phyloP scores from a whole-genome alignment of 345 rosid species.

The Clausena lansium region DNA sequence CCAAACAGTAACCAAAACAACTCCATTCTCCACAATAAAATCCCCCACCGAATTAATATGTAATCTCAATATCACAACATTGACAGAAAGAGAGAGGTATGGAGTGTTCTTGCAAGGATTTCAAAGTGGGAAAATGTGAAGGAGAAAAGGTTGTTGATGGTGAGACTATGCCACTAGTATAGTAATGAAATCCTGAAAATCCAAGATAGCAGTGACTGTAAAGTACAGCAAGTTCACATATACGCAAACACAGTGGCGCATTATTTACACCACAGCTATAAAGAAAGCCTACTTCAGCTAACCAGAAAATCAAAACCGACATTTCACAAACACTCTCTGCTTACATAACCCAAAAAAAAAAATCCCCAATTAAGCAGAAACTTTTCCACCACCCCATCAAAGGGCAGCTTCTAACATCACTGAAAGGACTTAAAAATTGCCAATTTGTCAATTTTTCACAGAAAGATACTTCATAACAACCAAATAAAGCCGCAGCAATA shows the following conservation, averaged over 20 bases:
- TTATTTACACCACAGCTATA: background rate
- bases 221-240: background rate
- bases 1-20: background rate
- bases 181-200: background rate
- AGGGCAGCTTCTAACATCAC: background rate
- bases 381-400: no score
- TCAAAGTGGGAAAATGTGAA: conserved; percentile 52
- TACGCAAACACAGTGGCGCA: background rate
- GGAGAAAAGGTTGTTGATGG: conserved; percentile 69
- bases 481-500: background rate
- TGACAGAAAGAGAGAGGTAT: conserved; percentile 9
- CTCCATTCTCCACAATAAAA: conserved; percentile 9
- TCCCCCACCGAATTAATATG: no score
- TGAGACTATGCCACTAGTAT: conserved; percentile 50
- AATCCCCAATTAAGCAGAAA: no score
- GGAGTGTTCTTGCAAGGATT: conserved; percentile 42
- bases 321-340: no score
- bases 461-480: background rate
- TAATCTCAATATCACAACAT: background rate
- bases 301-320: background rate
- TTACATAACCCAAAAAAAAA: no score
- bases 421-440: background rate
- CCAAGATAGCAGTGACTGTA: background rate
- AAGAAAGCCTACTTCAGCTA: background rate
- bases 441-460: no score